These are phyloP conservation scores for Chionographis japonica DNA, from an alignment of 106 monocot species.

Conservation along the genomic window DNA sequence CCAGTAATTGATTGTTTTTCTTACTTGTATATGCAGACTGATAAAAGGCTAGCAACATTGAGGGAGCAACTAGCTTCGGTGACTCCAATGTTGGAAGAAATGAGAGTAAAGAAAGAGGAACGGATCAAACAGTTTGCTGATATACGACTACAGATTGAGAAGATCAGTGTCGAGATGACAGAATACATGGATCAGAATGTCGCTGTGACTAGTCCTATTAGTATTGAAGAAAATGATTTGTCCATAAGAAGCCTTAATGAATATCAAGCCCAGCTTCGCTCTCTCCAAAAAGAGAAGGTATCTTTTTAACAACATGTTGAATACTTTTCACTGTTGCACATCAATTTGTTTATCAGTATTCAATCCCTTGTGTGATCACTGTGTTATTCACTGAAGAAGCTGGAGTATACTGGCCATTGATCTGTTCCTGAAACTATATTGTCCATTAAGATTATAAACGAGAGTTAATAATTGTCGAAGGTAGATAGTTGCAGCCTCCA, in stretches of 20 bases:
- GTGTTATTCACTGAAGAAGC: too few species aligned
- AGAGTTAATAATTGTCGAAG: too few species aligned
- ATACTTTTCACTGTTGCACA: not conserved
- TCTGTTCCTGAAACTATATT: too few species aligned
- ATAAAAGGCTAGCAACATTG: conserved; percentile 39
- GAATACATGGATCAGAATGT: conserved; percentile 25
- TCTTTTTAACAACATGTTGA: not conserved
- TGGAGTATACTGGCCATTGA: too few species aligned
- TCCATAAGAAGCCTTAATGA: conserved; percentile 72
- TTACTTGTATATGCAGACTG: conserved; percentile 35
- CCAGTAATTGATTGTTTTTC: not conserved
- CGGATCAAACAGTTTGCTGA: conserved; percentile 66
- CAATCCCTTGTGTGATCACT: too few species aligned
- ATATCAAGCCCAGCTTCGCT: conserved; percentile 53
- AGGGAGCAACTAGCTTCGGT: conserved; percentile 69
- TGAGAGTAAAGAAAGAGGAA: conserved; percentile 60
- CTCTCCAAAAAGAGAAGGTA: conserved; percentile 95
- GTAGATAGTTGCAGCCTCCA: too few species aligned
- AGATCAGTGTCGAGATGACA: conserved; percentile 57
- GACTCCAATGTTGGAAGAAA: conserved; percentile 54
- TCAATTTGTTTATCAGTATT: not conserved
- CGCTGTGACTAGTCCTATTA: conserved; percentile 3
- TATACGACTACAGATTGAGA: conserved; percentile 57
- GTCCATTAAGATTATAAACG: too few species aligned
- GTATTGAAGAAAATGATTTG: conserved; percentile 66